Evolutionary conservation across 2,329 filamentous ascomycete species (phyloP).

Genomic region (Cordyceps fumosorosea): DNA sequence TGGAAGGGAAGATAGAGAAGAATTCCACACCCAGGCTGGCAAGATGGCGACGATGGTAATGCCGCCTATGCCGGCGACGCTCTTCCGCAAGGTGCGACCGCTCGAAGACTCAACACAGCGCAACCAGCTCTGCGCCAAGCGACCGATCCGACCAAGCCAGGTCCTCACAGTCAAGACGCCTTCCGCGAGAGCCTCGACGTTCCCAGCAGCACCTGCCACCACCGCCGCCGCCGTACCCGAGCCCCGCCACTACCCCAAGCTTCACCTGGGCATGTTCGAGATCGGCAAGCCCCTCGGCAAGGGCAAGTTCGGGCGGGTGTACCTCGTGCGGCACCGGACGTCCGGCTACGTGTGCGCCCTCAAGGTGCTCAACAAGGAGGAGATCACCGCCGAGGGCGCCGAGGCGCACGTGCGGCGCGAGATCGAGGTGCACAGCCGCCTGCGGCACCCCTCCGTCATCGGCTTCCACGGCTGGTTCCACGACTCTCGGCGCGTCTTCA

Average conservation of each 20-base stretch:
- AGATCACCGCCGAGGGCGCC: constrained; percentile 66
- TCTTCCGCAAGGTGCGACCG: constrained; percentile 9
- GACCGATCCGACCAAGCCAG: constrained; percentile 11
- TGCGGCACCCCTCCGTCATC: constrained; percentile 78
- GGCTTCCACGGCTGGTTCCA: constrained; percentile 82
- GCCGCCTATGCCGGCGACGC: constrained; percentile 7
- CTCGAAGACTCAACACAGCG: constrained; percentile 10
- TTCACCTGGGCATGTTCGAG: constrained; percentile 77
- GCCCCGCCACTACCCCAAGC: constrained; percentile 39
- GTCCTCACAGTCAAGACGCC: constrained; percentile 6
- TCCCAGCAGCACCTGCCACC: constrained; percentile 15
- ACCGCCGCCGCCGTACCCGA: constrained; percentile 25
- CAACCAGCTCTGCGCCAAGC: constrained; percentile 11
- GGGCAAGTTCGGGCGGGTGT: constrained; percentile 82
- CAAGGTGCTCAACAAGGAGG: constrained; percentile 79
- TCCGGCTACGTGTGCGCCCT: constrained; percentile 78
- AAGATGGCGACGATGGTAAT: constrained; percentile 12
- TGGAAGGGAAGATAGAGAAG: not conserved
- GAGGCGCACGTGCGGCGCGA: constrained; percentile 83
- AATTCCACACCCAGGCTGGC: not conserved
- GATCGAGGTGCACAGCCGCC: constrained; percentile 82
- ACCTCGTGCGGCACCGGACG: constrained; percentile 71
- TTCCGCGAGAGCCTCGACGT: not conserved
- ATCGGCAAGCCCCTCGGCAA: constrained; percentile 81
- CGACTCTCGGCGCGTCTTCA: constrained; percentile 78